These are phyloP conservation scores for Schwanniomyces vanrijiae DNA, from an alignment of 805 yeast species.

Conservation along the genomic window DNA sequence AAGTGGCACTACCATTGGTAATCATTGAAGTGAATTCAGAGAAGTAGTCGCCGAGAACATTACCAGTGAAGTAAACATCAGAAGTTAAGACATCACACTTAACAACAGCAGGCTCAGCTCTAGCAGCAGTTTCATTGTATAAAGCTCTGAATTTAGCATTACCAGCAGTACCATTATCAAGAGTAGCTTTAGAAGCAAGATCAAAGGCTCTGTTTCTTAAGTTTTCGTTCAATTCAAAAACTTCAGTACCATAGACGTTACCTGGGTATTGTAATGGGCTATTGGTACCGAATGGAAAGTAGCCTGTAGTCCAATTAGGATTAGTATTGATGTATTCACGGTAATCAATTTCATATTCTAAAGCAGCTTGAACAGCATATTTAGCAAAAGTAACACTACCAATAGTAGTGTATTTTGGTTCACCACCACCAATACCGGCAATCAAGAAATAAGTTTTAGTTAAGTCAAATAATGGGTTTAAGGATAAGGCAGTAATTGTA, in stretches of 20 bases:
- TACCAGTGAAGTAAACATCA: constrained; percentile 61
- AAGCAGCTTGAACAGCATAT: constrained; percentile 60
- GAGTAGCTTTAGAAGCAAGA: constrained; percentile 46
- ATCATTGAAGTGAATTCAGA: constrained; percentile 45
- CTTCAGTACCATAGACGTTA: constrained; percentile 62
- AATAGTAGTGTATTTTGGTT: constrained; percentile 53
- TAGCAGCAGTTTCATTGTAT: constrained; percentile 53
- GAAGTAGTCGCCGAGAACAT: constrained; percentile 50
- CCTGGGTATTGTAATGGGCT: constrained; percentile 51
- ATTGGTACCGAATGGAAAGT: constrained; percentile 54
- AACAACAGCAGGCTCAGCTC: constrained; percentile 43
- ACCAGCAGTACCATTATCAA: constrained; percentile 45
- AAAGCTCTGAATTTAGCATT: constrained; percentile 47
- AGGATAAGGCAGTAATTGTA: constrained; percentile 52
- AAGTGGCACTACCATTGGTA: constrained; percentile 59
- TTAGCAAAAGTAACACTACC: constrained; percentile 63
- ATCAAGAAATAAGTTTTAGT: constrained; percentile 59
- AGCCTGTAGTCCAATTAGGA: constrained; percentile 59
- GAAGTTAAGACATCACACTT: constrained; percentile 62
- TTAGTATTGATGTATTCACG: constrained; percentile 34
- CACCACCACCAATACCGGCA: constrained; percentile 68
- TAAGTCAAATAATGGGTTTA: constrained; percentile 57
- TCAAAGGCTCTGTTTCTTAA: constrained; percentile 58
- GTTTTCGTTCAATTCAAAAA: constrained; percentile 58
- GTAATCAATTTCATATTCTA: constrained; percentile 59